A percentile compares a stretch with the other conserved stretches of the same genome.
These are phyloP conservation scores for Ophiostoma quercus DNA, from an alignment of 2,329 filamentous ascomycete genomes.

Conservation along the genomic window DNA sequence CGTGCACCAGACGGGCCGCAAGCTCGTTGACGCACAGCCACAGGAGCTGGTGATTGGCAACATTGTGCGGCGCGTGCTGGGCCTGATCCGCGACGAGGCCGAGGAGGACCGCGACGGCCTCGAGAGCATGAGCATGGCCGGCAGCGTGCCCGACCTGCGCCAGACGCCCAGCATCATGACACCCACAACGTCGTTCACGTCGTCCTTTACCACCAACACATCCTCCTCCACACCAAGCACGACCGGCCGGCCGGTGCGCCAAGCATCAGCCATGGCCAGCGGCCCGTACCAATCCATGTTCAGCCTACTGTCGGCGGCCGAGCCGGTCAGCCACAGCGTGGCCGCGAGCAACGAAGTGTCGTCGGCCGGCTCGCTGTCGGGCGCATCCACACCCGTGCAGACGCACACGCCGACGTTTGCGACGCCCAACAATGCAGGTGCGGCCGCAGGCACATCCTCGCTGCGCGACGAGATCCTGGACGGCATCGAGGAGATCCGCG, in stretches of 20 bases:
- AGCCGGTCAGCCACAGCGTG: slow-evolving; percentile 32
- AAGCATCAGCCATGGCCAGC: slow-evolving; percentile 12
- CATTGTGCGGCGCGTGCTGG: slow-evolving; percentile 82
- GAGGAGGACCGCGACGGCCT: slow-evolving; percentile 66
- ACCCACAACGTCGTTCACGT: slow-evolving; percentile 33
- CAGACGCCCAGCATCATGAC: slow-evolving; percentile 39
- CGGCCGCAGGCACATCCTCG: slow-evolving; percentile 45
- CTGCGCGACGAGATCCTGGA: slow-evolving; percentile 87
- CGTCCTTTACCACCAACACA: neutral
- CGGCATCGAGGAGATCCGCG: slow-evolving; percentile 91
- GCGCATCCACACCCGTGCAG: slow-evolving; percentile 46
- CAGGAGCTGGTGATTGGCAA: slow-evolving; percentile 91
- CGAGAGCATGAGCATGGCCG: slow-evolving; percentile 33
- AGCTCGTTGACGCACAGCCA: slow-evolving; percentile 76
- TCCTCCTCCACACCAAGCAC: slow-evolving; percentile 1
- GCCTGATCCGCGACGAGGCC: slow-evolving; percentile 85
- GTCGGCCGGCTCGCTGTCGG: slow-evolving; percentile 33
- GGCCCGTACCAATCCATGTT: slow-evolving; percentile 77
- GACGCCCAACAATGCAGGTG: neutral
- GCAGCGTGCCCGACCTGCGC: slow-evolving; percentile 36
- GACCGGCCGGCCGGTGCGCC: neutral
- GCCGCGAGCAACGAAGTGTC: slow-evolving; percentile 17
- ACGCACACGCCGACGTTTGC: neutral
- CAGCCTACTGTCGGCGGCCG: slow-evolving; percentile 69
- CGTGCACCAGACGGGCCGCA: slow-evolving; percentile 71